phyloP scores from a whole-genome alignment of 2,329 filamentous ascomycete genomes.

The Botrytis medusae region DNA sequence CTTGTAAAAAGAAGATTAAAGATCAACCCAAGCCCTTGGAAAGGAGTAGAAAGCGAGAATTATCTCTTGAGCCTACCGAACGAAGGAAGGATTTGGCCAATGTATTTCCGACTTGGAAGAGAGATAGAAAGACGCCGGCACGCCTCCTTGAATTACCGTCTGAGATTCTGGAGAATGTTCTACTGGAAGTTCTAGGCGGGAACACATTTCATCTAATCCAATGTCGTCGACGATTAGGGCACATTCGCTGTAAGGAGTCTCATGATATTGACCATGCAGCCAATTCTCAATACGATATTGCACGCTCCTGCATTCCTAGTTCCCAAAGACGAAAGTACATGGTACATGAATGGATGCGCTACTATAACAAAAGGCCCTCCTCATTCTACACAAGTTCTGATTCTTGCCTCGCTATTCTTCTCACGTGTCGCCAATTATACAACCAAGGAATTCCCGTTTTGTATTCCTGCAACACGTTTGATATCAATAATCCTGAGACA shows the following conservation, averaged over 20 bases:
- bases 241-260: constrained; percentile 4
- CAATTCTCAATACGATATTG: background rate
- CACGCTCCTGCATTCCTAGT: background rate
- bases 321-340: background rate
- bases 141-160: background rate
- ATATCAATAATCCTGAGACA: constrained; percentile 9
- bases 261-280: background rate
- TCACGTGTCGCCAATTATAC: constrained; percentile 11
- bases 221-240: constrained; percentile 2
- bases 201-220: background rate
- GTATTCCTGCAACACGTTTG: constrained; percentile 7
- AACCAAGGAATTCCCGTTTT: constrained; percentile 6
- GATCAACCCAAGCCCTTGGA: background rate
- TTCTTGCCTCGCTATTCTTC: constrained; percentile 4
- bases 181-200: constrained; percentile 8
- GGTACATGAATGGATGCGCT: background rate
- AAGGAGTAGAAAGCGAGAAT: background rate
- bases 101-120: background rate
- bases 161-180: background rate
- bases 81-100: background rate
- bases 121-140: background rate
- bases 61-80: background rate
- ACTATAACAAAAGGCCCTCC: background rate
- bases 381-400: constrained; percentile 7
- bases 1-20: background rate